Conservation (phyloP, 345 rosid species). For the Rubroshorea leprosula region DNA sequence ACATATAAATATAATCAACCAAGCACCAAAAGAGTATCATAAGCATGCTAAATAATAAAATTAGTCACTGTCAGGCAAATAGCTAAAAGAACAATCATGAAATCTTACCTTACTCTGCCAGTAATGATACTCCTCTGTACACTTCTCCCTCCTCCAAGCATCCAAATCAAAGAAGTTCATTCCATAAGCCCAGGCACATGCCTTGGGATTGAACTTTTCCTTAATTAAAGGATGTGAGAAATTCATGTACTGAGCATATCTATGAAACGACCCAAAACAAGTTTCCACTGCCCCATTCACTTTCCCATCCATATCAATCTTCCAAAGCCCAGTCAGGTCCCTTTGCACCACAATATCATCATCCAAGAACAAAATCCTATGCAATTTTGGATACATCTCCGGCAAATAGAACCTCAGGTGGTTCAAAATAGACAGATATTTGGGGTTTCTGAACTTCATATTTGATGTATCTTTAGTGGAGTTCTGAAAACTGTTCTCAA, state of each 20-base stretch:
- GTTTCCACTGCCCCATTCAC: conserved; percentile 98
- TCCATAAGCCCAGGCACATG: conserved; percentile 98
- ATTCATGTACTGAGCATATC: conserved; percentile 96
- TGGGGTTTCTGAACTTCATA: conserved; percentile 97
- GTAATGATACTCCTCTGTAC: conserved; percentile 97
- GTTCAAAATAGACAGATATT: conserved; percentile 87
- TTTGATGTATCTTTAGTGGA: conserved; percentile 88
- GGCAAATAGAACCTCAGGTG: conserved; percentile 94
- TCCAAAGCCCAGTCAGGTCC: conserved; percentile 93
- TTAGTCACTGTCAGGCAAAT: background rate
- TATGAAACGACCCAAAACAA: conserved; percentile 94
- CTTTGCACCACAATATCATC: conserved; percentile 96
- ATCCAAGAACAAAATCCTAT: conserved; percentile 81
- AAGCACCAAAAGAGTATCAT: no score
- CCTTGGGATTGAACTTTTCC: conserved; percentile 93
- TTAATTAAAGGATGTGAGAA: conserved; percentile 94
- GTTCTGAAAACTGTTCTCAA: conserved; percentile 90
- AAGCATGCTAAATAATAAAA: background rate
- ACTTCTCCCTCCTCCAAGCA: conserved; percentile 98
- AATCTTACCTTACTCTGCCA: conserved; percentile 90
- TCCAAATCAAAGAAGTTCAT: conserved; percentile 99
- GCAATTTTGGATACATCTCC: conserved; percentile 88
- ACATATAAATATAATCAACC: no score
- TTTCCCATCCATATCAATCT: conserved; percentile 94
- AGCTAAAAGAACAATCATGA: conserved; percentile 3